Evolutionary conservation across 352 stramenopile genomes (phyloP).

Genomic region (Phytopythium cucurbitacearum): DNA sequence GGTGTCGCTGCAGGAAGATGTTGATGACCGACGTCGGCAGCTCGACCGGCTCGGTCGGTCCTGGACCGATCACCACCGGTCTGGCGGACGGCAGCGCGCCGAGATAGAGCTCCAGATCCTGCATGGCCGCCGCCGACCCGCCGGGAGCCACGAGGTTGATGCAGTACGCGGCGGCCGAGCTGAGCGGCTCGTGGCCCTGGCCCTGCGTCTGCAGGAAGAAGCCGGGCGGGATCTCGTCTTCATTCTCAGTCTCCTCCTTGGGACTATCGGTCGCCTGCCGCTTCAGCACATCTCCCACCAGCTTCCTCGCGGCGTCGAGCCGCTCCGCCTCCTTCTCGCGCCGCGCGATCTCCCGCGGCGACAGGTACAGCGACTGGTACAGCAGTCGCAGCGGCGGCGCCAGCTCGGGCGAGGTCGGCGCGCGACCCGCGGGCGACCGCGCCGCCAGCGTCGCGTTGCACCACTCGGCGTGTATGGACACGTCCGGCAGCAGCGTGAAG

Average conservation of each 20-base stretch:
- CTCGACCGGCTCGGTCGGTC: constrained; percentile 18
- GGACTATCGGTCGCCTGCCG: constrained; percentile 4
- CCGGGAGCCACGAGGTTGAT: constrained; percentile 60
- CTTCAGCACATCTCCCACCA: constrained; percentile 11
- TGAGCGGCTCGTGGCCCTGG: constrained; percentile 66
- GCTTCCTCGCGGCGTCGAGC: constrained; percentile 14
- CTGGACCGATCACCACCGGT: constrained; percentile 42
- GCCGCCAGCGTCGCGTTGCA: constrained; percentile 56
- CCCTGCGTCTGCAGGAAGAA: constrained; percentile 73
- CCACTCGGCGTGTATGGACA: constrained; percentile 52
- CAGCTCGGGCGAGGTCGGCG: constrained; percentile 39
- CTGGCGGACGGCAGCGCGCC: constrained; percentile 62
- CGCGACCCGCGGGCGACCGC: constrained; percentile 25
- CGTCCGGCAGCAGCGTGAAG: constrained; percentile 68
- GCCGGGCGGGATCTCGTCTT: constrained; percentile 33
- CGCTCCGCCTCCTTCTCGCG: constrained; percentile 41
- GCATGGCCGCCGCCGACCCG: constrained; percentile 49
- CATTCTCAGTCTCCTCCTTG: constrained; percentile 10
- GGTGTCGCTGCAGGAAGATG: constrained; percentile 73
- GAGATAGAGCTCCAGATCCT: constrained; percentile 74
- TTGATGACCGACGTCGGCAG: constrained; percentile 76
- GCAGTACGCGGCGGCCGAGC: constrained; percentile 57
- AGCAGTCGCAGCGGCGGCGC: constrained; percentile 58
- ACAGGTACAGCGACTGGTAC: constrained; percentile 77
- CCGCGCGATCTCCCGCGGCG: constrained; percentile 42